Base-by-base conservation (phyloP, 495 filamentous ascomycete species). In the Umbilicaria muhlenbergii region DNA sequence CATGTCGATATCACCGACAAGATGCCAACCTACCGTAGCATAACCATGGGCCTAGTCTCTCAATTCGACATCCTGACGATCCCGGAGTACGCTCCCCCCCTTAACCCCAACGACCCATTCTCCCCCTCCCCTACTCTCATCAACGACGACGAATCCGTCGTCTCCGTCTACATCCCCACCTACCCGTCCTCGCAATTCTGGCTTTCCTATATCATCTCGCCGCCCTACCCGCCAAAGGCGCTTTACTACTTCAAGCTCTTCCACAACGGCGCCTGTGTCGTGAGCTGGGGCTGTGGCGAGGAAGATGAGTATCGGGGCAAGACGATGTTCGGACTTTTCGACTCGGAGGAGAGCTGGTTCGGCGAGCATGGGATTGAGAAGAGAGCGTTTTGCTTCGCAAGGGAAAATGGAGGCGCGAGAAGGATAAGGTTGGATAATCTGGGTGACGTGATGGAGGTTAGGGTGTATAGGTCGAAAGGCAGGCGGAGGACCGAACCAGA, bases 171-270 rank as follows among this genome's bases (percentile, higher is more conserved):
- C 43, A 50, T 64, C 17, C 57, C 58, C 2, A 51, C 44, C 3
- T 52, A 57, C 32, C 57, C 60, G 5, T 39, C 40, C 7, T 56
- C 55, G 13, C 58, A 62, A 36, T 65, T 67, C 50, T 67, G 63
- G 63, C 24, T 67, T 18, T 43, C 38, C 31, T 67, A 67, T 46
- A 40, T 32, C 15, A 56, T 66, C 44, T 43, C 49, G 2, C 57
- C 55, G 8, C 60, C 63, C 2, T 43, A 58, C 33, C 57, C 58
- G 1, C 53, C 53, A 1, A 50, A 52, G 11, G 42, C 50, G n/a
- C 50, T 58, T 36, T 65, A 57, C 38, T 58, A 63, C 45, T 66
- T 67, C 53, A 68, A 67, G 50, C 52, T 67, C 34, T 61, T 57
- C 49, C 46, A 60, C 51, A 57, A 64, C 37, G 53, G 43, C 8